Percentiles rank a stretch among this genome's conserved stretches.
Evolutionary conservation across 176 grass and related monocot genomes (phyloP).

Genomic region (Poa annua): DNA sequence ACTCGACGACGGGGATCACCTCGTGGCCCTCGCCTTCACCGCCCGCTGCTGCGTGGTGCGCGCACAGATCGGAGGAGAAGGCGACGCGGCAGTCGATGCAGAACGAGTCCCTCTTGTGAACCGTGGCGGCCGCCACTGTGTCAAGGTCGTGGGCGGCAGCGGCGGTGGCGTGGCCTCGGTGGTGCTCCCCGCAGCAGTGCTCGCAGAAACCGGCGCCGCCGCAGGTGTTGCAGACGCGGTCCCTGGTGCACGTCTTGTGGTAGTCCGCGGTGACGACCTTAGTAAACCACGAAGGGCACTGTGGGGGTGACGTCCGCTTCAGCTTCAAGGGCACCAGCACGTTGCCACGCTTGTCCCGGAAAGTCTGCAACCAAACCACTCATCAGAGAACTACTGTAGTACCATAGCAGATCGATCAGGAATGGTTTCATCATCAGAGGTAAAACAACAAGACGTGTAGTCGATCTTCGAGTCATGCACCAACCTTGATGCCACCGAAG

Average conservation of each 20-base stretch:
- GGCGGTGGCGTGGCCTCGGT: not conserved
- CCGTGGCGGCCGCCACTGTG: not conserved
- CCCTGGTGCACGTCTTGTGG: not conserved
- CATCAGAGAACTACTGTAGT: not conserved
- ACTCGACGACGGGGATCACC: not conserved
- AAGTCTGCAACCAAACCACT: not conserved
- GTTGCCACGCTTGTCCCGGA: not conserved
- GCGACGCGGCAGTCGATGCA: not conserved
- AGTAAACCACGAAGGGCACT: not conserved
- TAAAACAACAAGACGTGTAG: not conserved
- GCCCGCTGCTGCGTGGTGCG: not conserved
- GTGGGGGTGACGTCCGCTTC: not conserved
- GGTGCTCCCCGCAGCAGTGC: conserved; percentile 27
- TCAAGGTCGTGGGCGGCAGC: not conserved
- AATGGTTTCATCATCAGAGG: not conserved
- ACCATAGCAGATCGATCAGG: too few relatives aligned
- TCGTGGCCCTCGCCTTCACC: not conserved
- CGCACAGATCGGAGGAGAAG: conserved; percentile 28
- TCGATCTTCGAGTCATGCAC: not conserved
- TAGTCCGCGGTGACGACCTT: not conserved
- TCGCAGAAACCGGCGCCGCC: not conserved
- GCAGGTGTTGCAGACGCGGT: conserved; percentile 16
- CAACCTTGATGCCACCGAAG: not conserved
- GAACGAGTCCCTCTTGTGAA: conserved; percentile 16
- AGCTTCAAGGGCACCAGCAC: not conserved